phyloP scores from a whole-genome alignment of 2,329 filamentous ascomycete genomes.

The Remersonia thermophila region DNA sequence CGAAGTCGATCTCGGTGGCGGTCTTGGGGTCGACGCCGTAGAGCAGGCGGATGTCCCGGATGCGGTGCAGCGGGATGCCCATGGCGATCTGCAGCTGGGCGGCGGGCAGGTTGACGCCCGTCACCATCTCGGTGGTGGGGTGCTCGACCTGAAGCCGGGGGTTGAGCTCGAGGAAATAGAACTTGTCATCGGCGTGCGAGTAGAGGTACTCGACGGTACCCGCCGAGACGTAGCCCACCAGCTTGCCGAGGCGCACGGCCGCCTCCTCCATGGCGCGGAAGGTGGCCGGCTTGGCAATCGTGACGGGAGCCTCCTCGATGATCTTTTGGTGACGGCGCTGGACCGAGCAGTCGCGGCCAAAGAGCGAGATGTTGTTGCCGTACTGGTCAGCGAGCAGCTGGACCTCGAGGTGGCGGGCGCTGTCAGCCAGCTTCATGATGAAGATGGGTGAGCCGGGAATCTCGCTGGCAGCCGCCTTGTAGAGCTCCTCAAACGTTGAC shows the following conservation, averaged over 20 bases:
- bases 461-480: slow-evolving; percentile 92
- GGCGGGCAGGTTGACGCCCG: slow-evolving; percentile 90
- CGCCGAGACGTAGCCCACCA: slow-evolving; percentile 96
- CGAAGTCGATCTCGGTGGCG: slow-evolving; percentile 82
- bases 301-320: slow-evolving; percentile 96
- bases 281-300: slow-evolving; percentile 76
- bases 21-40: slow-evolving; percentile 92
- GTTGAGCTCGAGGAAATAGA: slow-evolving; percentile 98
- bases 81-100: slow-evolving; percentile 98
- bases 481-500: slow-evolving; percentile 72
- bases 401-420: slow-evolving; percentile 92
- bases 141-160: slow-evolving; percentile 99
- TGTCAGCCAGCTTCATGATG: slow-evolving; percentile 98
- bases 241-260: slow-evolving; percentile 80
- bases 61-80: slow-evolving; percentile 90
- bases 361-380: slow-evolving; percentile 98
- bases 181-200: slow-evolving; percentile 94
- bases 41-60: slow-evolving; percentile 88
- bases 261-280: slow-evolving; percentile 97
- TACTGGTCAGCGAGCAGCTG: slow-evolving; percentile 97
- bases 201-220: slow-evolving; percentile 99
- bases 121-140: slow-evolving; percentile 98
- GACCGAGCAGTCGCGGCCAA: slow-evolving; percentile 96
- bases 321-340: slow-evolving; percentile 99
- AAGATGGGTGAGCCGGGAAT: slow-evolving; percentile 98